Base-by-base conservation (phyloP, 1,139 yeast species). In the Zhuliangozyma blackwelliae region DNA sequence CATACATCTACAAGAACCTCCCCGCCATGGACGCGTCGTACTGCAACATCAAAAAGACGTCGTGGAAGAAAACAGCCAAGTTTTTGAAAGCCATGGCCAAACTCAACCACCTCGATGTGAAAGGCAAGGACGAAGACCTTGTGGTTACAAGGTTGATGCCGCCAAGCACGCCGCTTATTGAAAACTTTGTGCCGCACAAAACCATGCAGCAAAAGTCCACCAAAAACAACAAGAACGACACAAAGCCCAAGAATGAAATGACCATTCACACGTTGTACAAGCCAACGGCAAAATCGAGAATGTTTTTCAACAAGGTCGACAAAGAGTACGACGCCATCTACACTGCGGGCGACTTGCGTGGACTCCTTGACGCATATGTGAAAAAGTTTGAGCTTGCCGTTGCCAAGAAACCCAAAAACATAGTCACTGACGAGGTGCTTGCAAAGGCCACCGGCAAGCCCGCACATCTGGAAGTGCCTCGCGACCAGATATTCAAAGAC, bases 1-100 rank as follows among this genome's bases (percentile, higher is more conserved):
- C 71, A 33, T 77, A 80, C 50, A 66, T 89, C 10, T 68, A 79
- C 47, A 80, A 76, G 37, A 86, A 88, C 55, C 61, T 90, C n/a
- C 95, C 95, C 0, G 59, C 60, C 10, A 51, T 68, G 30, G 77
- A 77, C 45, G 57, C 74, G 1, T 58, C 61, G n/a, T 69, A 68
- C 32, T 75, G 87, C 31, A 79, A 75, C 41, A 75, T 92, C 50
- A 90, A 89, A 58, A 82, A 79, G 50, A 82, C 96, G 0, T 77
- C 90, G 3, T 90, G 95, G 95, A 89, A 85, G 57, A 92, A 92
- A 54, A 79, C 94, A 1, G 74, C 90, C 16, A 90, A 89, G 57
- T 88, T 81, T 51, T 64, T 90, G 39, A 90, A 88, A 53, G 80
- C 84, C 5, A 87, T 89, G 82, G 95, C 85, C 45, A 90, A 88